These are phyloP conservation scores for Carex pumila DNA, from an alignment of 176 grass and related monocot species.

Conservation along the genomic window DNA sequence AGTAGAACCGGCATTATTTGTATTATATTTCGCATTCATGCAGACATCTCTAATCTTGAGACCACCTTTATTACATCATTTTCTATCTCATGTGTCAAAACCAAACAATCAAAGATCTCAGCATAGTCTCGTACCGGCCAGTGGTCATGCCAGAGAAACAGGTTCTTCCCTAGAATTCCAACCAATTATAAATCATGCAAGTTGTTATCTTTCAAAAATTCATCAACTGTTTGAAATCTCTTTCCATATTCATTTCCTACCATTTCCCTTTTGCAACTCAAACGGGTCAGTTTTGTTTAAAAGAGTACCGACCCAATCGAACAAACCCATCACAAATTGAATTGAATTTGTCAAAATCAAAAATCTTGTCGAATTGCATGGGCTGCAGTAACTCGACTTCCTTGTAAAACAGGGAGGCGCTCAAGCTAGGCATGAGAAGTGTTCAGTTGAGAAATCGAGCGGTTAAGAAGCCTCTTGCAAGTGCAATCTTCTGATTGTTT, in stretches of 20 bases:
- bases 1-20: constrained; percentile 18
- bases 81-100: constrained; percentile 72
- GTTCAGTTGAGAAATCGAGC: constrained; percentile 77
- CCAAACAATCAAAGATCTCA: constrained; percentile 72
- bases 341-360: constrained; percentile 83
- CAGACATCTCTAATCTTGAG: constrained; percentile 79
- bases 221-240: constrained; percentile 76
- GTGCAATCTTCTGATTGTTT: constrained; percentile 97
- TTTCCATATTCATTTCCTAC: constrained; percentile 77
- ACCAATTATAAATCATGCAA: constrained; percentile 55
- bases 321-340: constrained; percentile 61
- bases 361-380: constrained; percentile 69
- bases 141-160: constrained; percentile 92
- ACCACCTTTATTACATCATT: constrained; percentile 62
- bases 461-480: constrained; percentile 79
- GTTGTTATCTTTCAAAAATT: constrained; percentile 26
- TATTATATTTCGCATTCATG: constrained; percentile 36
- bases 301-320: constrained; percentile 76
- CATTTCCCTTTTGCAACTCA: constrained; percentile 75
- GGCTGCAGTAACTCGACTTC: constrained; percentile 84
- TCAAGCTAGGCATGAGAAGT: constrained; percentile 93
- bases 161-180: constrained; percentile 66
- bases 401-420: constrained; percentile 93
- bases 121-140: constrained; percentile 82
- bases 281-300: constrained; percentile 40